Evolutionary conservation across 208 protist species (phyloP).

Genomic region (Leishmania lainsoni): DNA sequence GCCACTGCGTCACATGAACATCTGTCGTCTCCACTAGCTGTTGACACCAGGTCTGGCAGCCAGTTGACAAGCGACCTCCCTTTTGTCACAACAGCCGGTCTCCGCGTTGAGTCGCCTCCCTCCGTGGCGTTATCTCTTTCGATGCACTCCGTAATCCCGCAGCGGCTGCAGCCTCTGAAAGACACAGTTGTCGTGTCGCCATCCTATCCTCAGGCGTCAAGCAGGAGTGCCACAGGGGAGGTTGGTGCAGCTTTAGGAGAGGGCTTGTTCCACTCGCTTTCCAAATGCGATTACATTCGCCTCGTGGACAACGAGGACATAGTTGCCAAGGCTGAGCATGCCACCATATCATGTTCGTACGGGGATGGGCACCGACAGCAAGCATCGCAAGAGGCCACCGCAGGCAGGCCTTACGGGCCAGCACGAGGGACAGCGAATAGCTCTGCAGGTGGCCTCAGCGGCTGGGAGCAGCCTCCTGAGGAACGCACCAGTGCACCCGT

Average conservation of each 20-base stretch:
- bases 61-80: not conserved
- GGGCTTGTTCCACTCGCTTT: not conserved
- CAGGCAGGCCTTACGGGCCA: not conserved
- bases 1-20: slow-evolving; percentile 3
- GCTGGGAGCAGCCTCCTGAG: slow-evolving; percentile 26
- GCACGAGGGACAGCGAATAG: slow-evolving; percentile 2
- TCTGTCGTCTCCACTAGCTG: not conserved
- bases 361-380: slow-evolving; percentile 12
- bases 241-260: not conserved
- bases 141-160: not conserved
- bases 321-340: not conserved
- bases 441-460: slow-evolving; percentile 20
- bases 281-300: slow-evolving; percentile 33
- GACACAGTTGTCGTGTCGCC: not conserved
- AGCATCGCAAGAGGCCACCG: not conserved
- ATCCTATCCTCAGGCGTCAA: not conserved
- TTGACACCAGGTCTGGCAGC: not conserved
- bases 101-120: not conserved
- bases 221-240: not conserved
- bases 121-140: not conserved
- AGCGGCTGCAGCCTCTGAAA: slow-evolving; percentile 5
- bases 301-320: slow-evolving; percentile 29
- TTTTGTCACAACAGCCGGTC: not conserved
- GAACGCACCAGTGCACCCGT: slow-evolving; percentile 7
- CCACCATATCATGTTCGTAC: not conserved